Conservation (phyloP, 2,329 filamentous ascomycete species). For the Apiospora pterosperma region DNA sequence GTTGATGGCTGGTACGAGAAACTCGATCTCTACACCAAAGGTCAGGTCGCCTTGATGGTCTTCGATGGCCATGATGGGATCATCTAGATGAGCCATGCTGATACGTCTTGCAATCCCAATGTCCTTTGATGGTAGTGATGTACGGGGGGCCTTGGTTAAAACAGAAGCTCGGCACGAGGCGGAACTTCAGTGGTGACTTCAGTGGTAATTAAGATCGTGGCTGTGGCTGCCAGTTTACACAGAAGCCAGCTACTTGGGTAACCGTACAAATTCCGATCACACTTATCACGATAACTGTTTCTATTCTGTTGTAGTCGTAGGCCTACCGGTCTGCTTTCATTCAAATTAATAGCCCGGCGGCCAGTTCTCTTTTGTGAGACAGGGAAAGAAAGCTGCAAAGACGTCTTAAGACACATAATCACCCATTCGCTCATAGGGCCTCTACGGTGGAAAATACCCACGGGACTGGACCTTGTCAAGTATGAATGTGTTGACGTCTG, state of each 20-base stretch:
- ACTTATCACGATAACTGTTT: no score
- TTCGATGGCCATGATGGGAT: neutral
- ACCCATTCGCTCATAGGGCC: neutral
- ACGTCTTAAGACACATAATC: neutral
- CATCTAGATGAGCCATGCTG: neutral
- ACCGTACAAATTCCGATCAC: neutral
- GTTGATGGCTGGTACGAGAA: conserved; percentile 10
- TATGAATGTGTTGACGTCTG: no score
- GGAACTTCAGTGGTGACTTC: neutral
- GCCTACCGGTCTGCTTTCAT: neutral
- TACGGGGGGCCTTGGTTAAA: neutral
- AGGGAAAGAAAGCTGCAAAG: no score
- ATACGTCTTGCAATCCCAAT: neutral
- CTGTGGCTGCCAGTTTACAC: neutral
- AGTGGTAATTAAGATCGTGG: neutral
- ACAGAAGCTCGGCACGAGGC: neutral
- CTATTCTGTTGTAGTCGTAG: neutral
- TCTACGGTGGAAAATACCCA: neutral
- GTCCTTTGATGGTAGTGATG: neutral
- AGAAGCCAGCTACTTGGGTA: neutral
- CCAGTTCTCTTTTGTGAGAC: no score
- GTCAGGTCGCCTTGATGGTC: conserved; percentile 12
- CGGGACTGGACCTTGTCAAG: no score
- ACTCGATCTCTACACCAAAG: conserved; percentile 24
- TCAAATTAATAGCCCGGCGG: no score